Conservation (phyloP, 768 basidiomycete genomes). For the Flagelloscypha sp. region DNA sequence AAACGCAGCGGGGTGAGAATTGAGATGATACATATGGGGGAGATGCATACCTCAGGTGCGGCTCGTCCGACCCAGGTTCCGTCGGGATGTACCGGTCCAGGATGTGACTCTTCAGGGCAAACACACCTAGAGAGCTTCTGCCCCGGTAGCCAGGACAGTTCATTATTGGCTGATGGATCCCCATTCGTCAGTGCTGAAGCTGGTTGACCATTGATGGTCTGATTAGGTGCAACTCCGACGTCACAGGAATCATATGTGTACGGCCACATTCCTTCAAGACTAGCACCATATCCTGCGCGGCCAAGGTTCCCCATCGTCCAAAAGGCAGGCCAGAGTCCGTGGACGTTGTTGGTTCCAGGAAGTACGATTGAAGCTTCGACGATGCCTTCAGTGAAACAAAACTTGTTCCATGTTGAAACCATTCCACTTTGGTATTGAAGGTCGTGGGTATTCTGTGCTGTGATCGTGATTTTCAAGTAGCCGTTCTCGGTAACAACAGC, state of each 20-base stretch:
- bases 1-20: no score
- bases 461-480: conserved; percentile 42
- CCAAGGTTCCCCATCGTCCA: conserved; percentile 50
- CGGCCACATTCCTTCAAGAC: conserved; percentile 43
- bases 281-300: background rate
- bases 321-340: conserved; percentile 39
- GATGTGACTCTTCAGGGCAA: conserved; percentile 50
- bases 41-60: conserved; percentile 64
- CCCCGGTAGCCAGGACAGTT: conserved; percentile 46
- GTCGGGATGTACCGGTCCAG: conserved; percentile 46
- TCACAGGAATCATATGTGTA: conserved; percentile 71
- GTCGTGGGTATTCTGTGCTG: conserved; percentile 33
- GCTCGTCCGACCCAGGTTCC: conserved; percentile 48
- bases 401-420: conserved; percentile 28
- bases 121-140: conserved; percentile 57
- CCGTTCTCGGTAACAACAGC: conserved; percentile 44
- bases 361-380: conserved; percentile 20
- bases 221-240: conserved; percentile 76
- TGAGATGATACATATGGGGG: no score
- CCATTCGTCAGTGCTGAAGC: conserved; percentile 53
- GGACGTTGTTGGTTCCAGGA: conserved; percentile 21
- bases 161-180: conserved; percentile 29
- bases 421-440: conserved; percentile 37
- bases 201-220: conserved; percentile 66
- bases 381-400: conserved; percentile 36